Percentiles rank a stretch among this genome's conserved stretches.
Evolutionary conservation across 2,329 filamentous ascomycete genomes (phyloP).

Genomic region (Aspergillus glaucus): DNA sequence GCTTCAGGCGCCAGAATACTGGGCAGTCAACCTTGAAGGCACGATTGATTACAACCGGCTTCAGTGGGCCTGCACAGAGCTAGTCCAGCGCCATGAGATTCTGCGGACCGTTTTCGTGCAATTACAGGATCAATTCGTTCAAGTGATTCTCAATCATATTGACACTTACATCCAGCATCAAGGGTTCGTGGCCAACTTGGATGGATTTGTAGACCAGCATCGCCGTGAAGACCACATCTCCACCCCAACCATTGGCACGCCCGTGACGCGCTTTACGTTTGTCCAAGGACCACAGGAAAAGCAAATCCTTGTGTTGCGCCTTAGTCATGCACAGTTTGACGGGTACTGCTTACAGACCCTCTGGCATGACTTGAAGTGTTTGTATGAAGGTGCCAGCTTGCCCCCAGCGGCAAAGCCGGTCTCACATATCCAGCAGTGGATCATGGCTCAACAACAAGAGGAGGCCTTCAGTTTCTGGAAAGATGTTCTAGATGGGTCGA

Average conservation of each 20-base stretch:
- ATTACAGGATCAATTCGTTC: neutral
- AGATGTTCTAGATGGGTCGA: neutral
- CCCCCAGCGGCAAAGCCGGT: neutral
- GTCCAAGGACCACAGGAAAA: neutral
- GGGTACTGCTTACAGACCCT: neutral
- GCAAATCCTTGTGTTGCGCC: neutral
- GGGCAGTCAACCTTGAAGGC: neutral
- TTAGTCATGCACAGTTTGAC: neutral
- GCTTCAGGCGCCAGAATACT: neutral
- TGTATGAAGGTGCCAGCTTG: neutral
- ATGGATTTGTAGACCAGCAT: neutral
- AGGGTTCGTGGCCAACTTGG: neutral
- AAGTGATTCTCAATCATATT: neutral
- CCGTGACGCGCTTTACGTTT: neutral
- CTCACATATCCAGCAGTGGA: neutral
- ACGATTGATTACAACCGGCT: conserved; percentile 1
- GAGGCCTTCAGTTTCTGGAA: neutral
- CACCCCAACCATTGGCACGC: neutral
- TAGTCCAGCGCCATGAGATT: conserved; percentile 10
- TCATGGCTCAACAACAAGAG: neutral
- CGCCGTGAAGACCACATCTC: neutral
- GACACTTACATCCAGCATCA: neutral
- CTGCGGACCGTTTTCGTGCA: conserved; percentile 11
- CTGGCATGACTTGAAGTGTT: neutral
- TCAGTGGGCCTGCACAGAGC: neutral